Evolutionary conservation across 140 eudicot genomes (phyloP).

Genomic region (Bidens hawaiensis): DNA sequence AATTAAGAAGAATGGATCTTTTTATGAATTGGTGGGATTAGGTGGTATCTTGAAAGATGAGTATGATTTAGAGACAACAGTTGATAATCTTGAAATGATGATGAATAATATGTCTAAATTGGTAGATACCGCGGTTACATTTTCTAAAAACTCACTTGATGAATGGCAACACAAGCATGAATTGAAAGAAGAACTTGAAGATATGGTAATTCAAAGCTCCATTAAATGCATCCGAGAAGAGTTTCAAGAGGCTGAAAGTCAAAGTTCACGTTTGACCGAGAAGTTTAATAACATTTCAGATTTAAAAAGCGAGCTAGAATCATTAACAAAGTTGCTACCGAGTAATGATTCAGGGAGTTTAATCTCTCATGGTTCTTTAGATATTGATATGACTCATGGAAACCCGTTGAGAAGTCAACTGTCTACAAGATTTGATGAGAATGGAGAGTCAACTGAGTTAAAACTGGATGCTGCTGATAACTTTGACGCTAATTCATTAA

Average conservation of each 20-base stretch:
- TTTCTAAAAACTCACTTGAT: slow-evolving; percentile 30
- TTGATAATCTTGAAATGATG: slow-evolving; percentile 37
- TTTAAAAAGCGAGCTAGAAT: slow-evolving; percentile 51
- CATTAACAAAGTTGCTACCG: slow-evolving; percentile 51
- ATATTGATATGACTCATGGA: slow-evolving; percentile 50
- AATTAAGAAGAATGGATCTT: slow-evolving; percentile 53
- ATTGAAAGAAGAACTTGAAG: slow-evolving; percentile 44
- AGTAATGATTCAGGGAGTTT: slow-evolving; percentile 43
- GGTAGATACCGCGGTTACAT: slow-evolving; percentile 36
- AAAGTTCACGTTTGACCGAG: slow-evolving; percentile 36
- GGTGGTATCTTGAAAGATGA: slow-evolving; percentile 49
- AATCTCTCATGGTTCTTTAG: slow-evolving; percentile 58
- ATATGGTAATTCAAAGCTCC: slow-evolving; percentile 40
- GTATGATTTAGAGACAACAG: slow-evolving; percentile 33
- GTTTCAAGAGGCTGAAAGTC: slow-evolving; percentile 37
- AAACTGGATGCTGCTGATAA: slow-evolving; percentile 40
- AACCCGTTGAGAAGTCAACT: slow-evolving; percentile 43
- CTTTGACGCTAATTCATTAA: slow-evolving; percentile 48
- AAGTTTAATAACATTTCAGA: slow-evolving; percentile 49
- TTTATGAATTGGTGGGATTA: slow-evolving; percentile 53
- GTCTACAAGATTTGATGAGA: slow-evolving; percentile 44
- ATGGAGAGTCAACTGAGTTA: slow-evolving; percentile 46
- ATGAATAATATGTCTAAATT: slow-evolving; percentile 37
- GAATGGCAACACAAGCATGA: slow-evolving; percentile 42
- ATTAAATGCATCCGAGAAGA: slow-evolving; percentile 36